Evolutionary conservation across 495 filamentous ascomycete species (phyloP), one percentile per base, ranked within the genome.

Genomic region (Pyronema omphalodes): DNA sequence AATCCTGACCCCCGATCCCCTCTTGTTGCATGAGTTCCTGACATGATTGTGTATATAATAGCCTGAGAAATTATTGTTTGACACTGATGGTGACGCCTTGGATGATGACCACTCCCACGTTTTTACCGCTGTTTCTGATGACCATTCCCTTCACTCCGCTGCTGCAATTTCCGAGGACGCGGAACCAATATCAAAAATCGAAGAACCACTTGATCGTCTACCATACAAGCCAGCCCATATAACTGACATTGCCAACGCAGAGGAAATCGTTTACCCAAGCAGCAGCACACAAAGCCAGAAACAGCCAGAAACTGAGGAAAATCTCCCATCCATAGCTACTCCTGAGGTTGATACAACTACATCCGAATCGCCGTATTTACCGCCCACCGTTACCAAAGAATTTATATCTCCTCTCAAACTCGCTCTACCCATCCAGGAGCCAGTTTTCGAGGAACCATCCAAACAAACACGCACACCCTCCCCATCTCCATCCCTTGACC

Each of bases 161-260:
- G 11, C 29, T 36, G 36, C 47, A 50, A 12, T 35, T 50, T 50
- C 47, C 47, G 47, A 50, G 47, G 47, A 50, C 18, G 47, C 47
- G 47, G 36, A 9, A 50, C 36, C 47, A 50, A 34, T 50, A 50
- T 36, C 47, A 50, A 1, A 12, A 12, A 47, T 3, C n/a, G 44
- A 47, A 47, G n/a, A 14, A 47, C 23, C 23, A 29, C 23, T 29
- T 29, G 23, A 29, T 3, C 9, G 17, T 3, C 18, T 47, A 47
- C 44, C 11, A 14, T 17, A 41, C 39, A 41, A 41, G 11, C 39
- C 11, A 12, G 15, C 11, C 39, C 44, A 47, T 8, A 11, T 23
- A 50, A 35, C 47, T 11, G 7, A 34, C 12, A 50, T 34, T 50
- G 47, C 34, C 6, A 34, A 15, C 47, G 47, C 29, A 12, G 47